Conservation (phyloP, 2,329 filamentous ascomycete genomes). For the Calycina herbarum region DNA sequence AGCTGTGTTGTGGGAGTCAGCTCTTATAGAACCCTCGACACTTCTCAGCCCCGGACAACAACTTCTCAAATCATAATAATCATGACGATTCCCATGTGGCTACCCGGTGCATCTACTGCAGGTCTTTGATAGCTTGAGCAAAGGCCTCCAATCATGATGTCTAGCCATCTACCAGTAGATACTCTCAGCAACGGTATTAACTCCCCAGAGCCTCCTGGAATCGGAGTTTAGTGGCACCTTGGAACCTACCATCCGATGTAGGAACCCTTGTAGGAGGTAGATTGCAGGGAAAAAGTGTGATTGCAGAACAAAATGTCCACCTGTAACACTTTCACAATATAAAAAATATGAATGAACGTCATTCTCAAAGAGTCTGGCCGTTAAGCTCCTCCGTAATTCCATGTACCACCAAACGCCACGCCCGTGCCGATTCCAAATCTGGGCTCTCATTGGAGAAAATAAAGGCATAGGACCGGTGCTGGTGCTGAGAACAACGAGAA, state of each 20-base stretch:
- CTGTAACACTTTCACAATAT: not conserved
- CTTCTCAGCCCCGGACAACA: not conserved
- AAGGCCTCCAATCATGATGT: not conserved
- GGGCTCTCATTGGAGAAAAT: too few species aligned
- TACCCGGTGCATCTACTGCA: not conserved
- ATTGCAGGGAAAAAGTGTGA: not conserved
- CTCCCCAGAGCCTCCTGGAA: not conserved
- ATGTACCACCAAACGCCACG: not conserved
- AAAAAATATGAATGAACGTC: not conserved
- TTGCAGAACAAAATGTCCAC: not conserved
- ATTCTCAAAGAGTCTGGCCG: not conserved
- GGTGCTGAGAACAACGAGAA: not conserved
- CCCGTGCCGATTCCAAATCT: not conserved
- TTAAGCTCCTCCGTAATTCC: not conserved
- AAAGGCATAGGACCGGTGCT: too few species aligned
- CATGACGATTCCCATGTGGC: conserved; percentile 1
- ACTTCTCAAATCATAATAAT: not conserved
- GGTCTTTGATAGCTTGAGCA: not conserved
- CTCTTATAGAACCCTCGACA: not conserved
- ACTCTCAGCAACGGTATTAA: not conserved
- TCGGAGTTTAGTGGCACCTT: not conserved
- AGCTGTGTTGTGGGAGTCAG: not conserved
- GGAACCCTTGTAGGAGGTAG: not conserved
- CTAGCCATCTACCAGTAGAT: not conserved
- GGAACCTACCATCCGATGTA: not conserved